Percentiles rank a stretch among this genome's conserved stretches.
phyloP scores from a whole-genome alignment of 768 basidiomycete genomes.

The Rhodosporidiobolus odoratus region DNA sequence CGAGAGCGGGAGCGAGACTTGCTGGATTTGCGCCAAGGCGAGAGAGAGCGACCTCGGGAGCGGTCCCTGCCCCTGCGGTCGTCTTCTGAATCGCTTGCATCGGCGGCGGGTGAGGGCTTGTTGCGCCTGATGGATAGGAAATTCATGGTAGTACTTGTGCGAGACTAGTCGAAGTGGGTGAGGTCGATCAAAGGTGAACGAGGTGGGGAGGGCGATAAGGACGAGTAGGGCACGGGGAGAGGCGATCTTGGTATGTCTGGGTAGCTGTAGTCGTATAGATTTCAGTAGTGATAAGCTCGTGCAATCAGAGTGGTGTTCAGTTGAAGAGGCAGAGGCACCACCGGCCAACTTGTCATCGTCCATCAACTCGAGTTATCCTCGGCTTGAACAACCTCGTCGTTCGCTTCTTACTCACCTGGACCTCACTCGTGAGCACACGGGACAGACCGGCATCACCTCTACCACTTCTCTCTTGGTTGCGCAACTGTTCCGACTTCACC shows the following conservation, averaged over 20 bases:
- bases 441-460: too few species aligned
- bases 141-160: conserved; percentile 7
- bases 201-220: not conserved
- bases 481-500: not conserved
- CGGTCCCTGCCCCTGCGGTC: not conserved
- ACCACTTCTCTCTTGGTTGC: too few species aligned
- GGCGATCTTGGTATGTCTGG: not conserved
- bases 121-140: conserved; percentile 26
- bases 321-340: not conserved
- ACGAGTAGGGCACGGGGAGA: not conserved
- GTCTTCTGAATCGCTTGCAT: not conserved
- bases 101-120: not conserved
- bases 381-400: too few species aligned
- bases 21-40: conserved; percentile 25
- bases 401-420: too few species aligned
- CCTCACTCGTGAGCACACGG: too few species aligned
- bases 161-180: not conserved
- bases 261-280: not conserved
- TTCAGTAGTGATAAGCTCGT: not conserved
- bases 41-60: conserved; percentile 20
- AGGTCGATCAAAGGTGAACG: too few species aligned
- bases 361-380: too few species aligned
- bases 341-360: not conserved
- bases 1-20: conserved; percentile 12
- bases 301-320: not conserved